Base-by-base conservation (phyloP, 1,284 basidiomycete genomes). In the Tylopilus orsonianus region DNA sequence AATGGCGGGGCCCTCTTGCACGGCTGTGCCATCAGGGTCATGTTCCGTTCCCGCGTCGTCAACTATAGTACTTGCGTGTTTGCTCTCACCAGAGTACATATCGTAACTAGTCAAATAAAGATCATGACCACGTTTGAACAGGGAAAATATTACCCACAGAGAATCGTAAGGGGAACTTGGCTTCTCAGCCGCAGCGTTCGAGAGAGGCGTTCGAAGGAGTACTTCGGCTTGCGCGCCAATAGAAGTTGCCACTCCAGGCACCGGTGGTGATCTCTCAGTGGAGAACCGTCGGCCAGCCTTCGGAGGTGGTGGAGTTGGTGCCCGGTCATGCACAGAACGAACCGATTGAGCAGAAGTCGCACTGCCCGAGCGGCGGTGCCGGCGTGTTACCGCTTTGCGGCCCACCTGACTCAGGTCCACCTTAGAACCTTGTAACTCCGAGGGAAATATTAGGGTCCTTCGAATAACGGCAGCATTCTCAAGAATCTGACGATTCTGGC, bases 291-390 rank as follows among this genome's bases (percentile, higher is more conserved):
- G 77, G 23, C 67, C 64, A 5, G 76, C 69, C 53, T 80, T 79
- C n/a, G 85, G 79, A 27, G 87, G 88, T 16, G 87, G 87, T 20
- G 87, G 88, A 2, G 88, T 91, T 16, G 88, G 88, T n/a, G 73
- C 83, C 45, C 88, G 83, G 56, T 90, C 87, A 56, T 87, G 84
- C 19, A 90, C 72, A 26, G 88, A 89, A 45, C 81, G 80, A 56
- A 68, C 64, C 2, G 81, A 83, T 19, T 70, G 66, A 30, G 69
- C 62, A 26, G 78, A 79, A 16, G 73, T 71, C 13, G 74, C 73
- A 56, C 87, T 85, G 13, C 74, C 72, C 48, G 84, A 75, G 26
- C 80, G 79, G 36, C 80, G 80, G 41, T 79, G 75, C 26, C 70
- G 69, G 44, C 59, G 58, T 39, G 58, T 66, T 18, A 83, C 77